Conservation (phyloP, 805 yeast genomes). For the Pichia phayaonensis region DNA sequence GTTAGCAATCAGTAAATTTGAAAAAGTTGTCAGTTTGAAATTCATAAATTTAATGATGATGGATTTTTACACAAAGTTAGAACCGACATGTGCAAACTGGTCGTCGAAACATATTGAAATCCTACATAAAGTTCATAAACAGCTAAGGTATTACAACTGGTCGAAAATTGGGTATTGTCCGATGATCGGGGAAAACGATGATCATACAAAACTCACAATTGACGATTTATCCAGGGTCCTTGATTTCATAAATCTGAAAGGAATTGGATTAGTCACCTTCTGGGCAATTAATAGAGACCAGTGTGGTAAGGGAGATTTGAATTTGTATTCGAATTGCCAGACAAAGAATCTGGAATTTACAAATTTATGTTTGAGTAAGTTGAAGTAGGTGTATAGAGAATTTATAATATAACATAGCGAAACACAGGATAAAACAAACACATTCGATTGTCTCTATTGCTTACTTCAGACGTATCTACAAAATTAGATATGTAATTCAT, state of each 20-base stretch:
- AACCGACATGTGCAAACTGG: conserved; percentile 16
- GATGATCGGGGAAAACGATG: conserved; percentile 30
- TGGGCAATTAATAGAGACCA: conserved; percentile 31
- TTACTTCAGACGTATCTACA: too few relatives aligned
- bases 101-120: conserved; percentile 23
- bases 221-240: conserved; percentile 21
- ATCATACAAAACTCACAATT: conserved; percentile 16
- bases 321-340: conserved; percentile 20
- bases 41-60: conserved; percentile 25
- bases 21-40: conserved; percentile 8
- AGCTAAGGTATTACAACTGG: conserved; percentile 16
- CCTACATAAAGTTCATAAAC: conserved; percentile 13
- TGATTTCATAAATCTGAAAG: conserved; percentile 12
- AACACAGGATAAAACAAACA: too few relatives aligned
- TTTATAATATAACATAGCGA: not conserved
- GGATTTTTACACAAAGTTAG: conserved; percentile 26
- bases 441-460: too few relatives aligned
- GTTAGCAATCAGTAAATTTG: conserved; percentile 13
- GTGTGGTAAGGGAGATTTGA: conserved; percentile 6
- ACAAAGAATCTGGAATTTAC: conserved; percentile 17
- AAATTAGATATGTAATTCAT: too few relatives aligned
- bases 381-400: not conserved
- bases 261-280: conserved; percentile 22
- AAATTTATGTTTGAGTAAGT: conserved; percentile 10
- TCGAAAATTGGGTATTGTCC: conserved; percentile 25